Percentiles rank a stretch among this genome's conserved stretches.
Evolutionary conservation across 352 stramenopile genomes (phyloP).

Genomic region (Pythium phragmiticola): DNA sequence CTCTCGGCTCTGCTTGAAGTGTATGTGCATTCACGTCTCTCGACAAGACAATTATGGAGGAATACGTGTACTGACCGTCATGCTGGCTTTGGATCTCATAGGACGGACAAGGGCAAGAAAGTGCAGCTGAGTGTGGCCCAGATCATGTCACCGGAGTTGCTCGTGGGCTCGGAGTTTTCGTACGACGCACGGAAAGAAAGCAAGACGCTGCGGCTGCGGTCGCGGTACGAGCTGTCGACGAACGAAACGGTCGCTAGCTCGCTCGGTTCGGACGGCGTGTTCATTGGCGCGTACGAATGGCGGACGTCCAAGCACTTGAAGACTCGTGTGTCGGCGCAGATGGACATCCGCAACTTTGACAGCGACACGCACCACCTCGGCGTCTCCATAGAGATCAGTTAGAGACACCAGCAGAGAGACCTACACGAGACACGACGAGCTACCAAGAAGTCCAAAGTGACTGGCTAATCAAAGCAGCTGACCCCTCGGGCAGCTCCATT

Average conservation of each 20-base stretch:
- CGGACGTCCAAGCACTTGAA: constrained; percentile 70
- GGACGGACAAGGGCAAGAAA: constrained; percentile 64
- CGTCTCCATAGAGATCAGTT: constrained; percentile 79
- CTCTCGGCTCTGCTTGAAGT: constrained; percentile 68
- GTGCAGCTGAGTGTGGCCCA: constrained; percentile 66
- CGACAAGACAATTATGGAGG: neutral
- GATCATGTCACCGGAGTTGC: constrained; percentile 46
- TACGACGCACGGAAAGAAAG: constrained; percentile 73
- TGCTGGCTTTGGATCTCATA: constrained; percentile 18
- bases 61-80: neutral
- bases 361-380: constrained; percentile 82
- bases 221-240: constrained; percentile 48
- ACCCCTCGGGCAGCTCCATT: constrained; percentile 1
- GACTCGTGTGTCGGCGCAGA: constrained; percentile 71
- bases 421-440: neutral
- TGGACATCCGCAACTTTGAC: constrained; percentile 82
- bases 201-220: constrained; percentile 54
- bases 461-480: too few relatives aligned
- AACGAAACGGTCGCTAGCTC: constrained; percentile 56
- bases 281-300: constrained; percentile 79
- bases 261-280: constrained; percentile 70
- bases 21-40: constrained; percentile 34
- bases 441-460: neutral
- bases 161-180: constrained; percentile 62
- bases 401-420: neutral